Conservation (phyloP, 257 asterid species). For the Fraxinus cuspidata region DNA sequence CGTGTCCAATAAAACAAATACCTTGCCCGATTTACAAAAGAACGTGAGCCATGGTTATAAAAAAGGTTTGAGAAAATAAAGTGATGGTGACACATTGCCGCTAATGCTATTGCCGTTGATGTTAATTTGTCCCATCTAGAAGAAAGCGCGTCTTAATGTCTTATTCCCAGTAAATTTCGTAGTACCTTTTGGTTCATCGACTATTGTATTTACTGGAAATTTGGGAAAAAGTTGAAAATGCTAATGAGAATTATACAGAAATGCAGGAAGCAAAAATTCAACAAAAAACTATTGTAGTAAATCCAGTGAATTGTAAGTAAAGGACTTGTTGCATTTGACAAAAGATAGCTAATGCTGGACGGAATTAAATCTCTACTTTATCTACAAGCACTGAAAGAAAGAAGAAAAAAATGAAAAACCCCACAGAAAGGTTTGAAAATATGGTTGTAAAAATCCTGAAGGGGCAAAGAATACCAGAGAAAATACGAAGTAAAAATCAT, state of each 20-base stretch:
- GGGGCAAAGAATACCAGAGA: no score
- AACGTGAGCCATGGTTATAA: slow-evolving; percentile 10
- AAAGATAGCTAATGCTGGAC: not conserved
- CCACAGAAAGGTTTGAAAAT: not conserved
- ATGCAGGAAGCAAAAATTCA: slow-evolving; percentile 21
- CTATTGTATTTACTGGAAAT: not conserved
- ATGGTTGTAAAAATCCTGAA: not conserved
- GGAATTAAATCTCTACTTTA: not conserved
- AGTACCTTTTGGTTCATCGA: not conserved
- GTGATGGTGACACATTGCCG: slow-evolving; percentile 37
- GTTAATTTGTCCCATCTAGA: not conserved
- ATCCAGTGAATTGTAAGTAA: not conserved
- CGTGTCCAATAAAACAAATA: slow-evolving; percentile 10
- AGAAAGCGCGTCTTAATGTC: slow-evolving; percentile 9
- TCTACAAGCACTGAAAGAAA: not conserved
- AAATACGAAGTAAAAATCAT: not conserved
- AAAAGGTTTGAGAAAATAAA: slow-evolving; percentile 15
- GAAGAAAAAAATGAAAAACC: not conserved
- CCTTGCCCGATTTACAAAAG: slow-evolving; percentile 25
- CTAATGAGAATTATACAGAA: not conserved
- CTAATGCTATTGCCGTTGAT: slow-evolving; percentile 20
- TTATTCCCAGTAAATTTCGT: not conserved
- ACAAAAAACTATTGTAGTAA: slow-evolving; percentile 2
- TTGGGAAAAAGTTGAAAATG: not conserved
- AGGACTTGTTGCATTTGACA: not conserved